These are phyloP conservation scores for Populus pruinosa DNA, from an alignment of 345 rosid genomes.

Conservation along the genomic window DNA sequence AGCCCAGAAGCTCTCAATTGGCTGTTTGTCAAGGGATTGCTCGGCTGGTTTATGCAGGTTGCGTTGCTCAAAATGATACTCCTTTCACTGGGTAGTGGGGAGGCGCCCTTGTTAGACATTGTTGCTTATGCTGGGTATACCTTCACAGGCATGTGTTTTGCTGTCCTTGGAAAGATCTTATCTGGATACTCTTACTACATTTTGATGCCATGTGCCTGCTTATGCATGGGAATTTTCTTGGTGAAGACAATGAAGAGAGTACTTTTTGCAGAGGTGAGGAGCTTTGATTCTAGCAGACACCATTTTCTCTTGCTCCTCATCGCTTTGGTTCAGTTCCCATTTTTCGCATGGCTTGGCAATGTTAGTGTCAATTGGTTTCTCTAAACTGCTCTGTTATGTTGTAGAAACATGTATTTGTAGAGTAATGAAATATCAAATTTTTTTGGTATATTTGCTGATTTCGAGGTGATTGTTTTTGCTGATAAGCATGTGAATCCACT, in stretches of 20 bases:
- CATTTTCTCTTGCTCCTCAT: conserved; percentile 82
- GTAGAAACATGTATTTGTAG: conserved; percentile 30
- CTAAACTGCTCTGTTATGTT: conserved; percentile 23
- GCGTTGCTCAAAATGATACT: conserved; percentile 73
- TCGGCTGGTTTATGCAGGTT: conserved; percentile 88
- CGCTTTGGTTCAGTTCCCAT: conserved; percentile 84
- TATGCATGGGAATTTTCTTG: conserved; percentile 83
- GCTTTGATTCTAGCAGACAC: conserved; percentile 81
- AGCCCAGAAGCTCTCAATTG: conserved; percentile 87
- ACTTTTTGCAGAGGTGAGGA: conserved; percentile 85
- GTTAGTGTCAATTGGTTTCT: conserved; percentile 85
- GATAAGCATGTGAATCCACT: background rate
- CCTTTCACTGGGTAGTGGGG: conserved; percentile 80
- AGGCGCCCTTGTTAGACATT: conserved; percentile 86
- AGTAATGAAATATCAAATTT: conserved; percentile 2
- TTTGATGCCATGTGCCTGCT: conserved; percentile 77
- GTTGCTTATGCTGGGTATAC: conserved; percentile 87
- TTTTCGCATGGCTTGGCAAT: conserved; percentile 91
- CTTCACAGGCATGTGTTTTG: conserved; percentile 69
- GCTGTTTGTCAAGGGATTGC: conserved; percentile 82
- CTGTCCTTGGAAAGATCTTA: conserved; percentile 69
- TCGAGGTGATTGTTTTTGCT: background rate
- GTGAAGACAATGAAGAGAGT: conserved; percentile 97
- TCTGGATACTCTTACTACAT: conserved; percentile 69
- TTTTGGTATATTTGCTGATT: background rate